Base-by-base conservation (phyloP, 2,329 filamentous ascomycete genomes). In the Neoscytalidium dimidiatum region DNA sequence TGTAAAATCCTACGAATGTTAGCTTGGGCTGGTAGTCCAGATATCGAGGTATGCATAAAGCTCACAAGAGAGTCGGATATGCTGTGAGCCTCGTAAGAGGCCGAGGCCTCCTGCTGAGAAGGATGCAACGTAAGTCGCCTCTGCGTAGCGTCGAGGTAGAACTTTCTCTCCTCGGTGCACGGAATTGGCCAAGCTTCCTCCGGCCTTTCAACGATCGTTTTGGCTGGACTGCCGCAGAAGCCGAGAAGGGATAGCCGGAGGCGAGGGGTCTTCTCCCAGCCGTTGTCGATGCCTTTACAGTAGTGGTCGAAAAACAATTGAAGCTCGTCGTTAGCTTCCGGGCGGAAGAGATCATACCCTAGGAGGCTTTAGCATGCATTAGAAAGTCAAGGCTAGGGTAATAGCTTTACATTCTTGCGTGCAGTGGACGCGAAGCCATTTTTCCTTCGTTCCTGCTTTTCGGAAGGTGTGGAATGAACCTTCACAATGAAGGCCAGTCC, bases 181-280 rank as follows among this genome's bases (percentile, higher is more conserved):
- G 68, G 66, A 5, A 70, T 61, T 1, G 69, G 69, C 49, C 51
- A 64, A 8, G 38, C 43, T 2, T 43, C 44, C 5, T 65, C 63
- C 4, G 52, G 43, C 11, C 63, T 46, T 23, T 65, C 63, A 17
- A 60, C 4, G 31, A 65, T 61, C 1, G 63, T 29, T 14, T 61
- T 31, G 2, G 53, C 63, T 4, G 53, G 43, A 35, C 63, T 60
- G 11, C 44, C 63, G 14, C 13, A 48, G 51, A 70, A 72, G 14
- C 68, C 67, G 3, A 83, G 69, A 0, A 77, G 71, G 0, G 80
- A 75, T 71, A 76, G 79, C 3, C 82, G 77, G 1, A 84, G 79
- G 29, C 72, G 73, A 0, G 82, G 81, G 0, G 81, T 85, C 53
- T 77, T 73, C 65, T 83, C 79, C 81, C 80, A 84, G n/a, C 70